These are phyloP conservation scores for Senecio squalidus DNA, from an alignment of 140 eudicot species.

Conservation along the genomic window DNA sequence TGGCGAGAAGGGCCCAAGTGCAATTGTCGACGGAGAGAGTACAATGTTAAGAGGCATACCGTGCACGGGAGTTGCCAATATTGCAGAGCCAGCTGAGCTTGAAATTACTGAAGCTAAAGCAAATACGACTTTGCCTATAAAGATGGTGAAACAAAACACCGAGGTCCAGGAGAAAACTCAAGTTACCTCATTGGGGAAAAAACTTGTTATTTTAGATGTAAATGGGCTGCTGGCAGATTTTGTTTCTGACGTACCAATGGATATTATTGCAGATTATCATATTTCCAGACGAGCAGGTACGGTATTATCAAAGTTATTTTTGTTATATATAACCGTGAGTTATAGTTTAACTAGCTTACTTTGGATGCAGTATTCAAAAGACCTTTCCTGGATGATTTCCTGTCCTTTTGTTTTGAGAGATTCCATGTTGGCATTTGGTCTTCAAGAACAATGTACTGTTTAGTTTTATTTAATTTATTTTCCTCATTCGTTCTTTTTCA, in stretches of 20 bases:
- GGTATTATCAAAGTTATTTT: constrained; percentile 12
- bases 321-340: constrained; percentile 7
- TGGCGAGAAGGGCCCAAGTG: background rate
- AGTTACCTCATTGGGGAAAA: constrained; percentile 21
- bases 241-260: constrained; percentile 38
- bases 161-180: constrained; percentile 11
- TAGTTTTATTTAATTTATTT: background rate
- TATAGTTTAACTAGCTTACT: constrained; percentile 10
- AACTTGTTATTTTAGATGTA: constrained; percentile 49
- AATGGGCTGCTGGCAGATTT: constrained; percentile 55
- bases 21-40: background rate
- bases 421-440: constrained; percentile 91
- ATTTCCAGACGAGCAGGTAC: constrained; percentile 54
- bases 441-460: constrained; percentile 61
- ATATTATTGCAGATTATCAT: constrained; percentile 35
- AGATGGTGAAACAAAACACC: no score
- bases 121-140: background rate
- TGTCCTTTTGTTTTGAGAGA: constrained; percentile 70
- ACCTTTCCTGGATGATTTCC: constrained; percentile 63
- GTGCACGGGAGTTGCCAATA: background rate
- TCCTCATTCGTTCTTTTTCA: background rate
- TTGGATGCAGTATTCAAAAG: constrained; percentile 69
- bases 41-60: background rate
- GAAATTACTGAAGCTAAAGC: no score
- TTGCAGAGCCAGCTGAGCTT: background rate